phyloP scores from a whole-genome alignment of 1,284 basidiomycete genomes.

The Meripilus lineatus region DNA sequence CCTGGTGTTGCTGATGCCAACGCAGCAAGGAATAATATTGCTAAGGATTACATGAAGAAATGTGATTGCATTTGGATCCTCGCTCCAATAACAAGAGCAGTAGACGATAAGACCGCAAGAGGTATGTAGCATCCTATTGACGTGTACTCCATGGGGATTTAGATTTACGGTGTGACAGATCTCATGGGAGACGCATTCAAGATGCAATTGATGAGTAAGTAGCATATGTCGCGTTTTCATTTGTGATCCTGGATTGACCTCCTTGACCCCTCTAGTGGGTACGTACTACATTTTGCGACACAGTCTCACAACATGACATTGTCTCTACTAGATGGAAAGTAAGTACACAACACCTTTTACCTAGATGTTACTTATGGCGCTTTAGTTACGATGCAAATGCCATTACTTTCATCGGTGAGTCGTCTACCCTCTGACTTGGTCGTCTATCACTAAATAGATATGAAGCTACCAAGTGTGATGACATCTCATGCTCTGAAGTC shows the following conservation, averaged over 20 bases:
- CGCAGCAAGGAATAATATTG: constrained; percentile 50
- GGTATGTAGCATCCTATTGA: constrained; percentile 27
- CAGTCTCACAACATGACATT: no score
- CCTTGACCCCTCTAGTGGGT: constrained; percentile 30
- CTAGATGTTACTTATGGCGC: neutral
- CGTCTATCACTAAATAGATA: constrained; percentile 5
- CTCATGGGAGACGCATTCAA: constrained; percentile 58
- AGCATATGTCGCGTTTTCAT: constrained; percentile 1
- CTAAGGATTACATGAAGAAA: constrained; percentile 58
- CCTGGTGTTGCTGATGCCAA: constrained; percentile 62
- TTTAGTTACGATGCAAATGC: constrained; percentile 48
- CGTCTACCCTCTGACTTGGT: neutral
- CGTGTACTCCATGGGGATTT: constrained; percentile 2
- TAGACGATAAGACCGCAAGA: constrained; percentile 55
- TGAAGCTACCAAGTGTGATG: constrained; percentile 57
- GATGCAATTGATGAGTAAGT: constrained; percentile 56
- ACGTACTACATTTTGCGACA: no score
- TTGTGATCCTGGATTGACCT: constrained; percentile 4
- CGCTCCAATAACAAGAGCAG: constrained; percentile 50
- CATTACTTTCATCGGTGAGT: constrained; percentile 54
- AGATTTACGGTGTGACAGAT: constrained; percentile 29
- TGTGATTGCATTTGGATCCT: constrained; percentile 53
- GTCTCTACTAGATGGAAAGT: constrained; percentile 60
- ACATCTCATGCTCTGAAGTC: constrained; percentile 57
- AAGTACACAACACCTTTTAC: constrained; percentile 19